These are phyloP conservation scores for Albifimbria verrucaria DNA, from an alignment of 2,329 filamentous ascomycete species.

Conservation along the genomic window DNA sequence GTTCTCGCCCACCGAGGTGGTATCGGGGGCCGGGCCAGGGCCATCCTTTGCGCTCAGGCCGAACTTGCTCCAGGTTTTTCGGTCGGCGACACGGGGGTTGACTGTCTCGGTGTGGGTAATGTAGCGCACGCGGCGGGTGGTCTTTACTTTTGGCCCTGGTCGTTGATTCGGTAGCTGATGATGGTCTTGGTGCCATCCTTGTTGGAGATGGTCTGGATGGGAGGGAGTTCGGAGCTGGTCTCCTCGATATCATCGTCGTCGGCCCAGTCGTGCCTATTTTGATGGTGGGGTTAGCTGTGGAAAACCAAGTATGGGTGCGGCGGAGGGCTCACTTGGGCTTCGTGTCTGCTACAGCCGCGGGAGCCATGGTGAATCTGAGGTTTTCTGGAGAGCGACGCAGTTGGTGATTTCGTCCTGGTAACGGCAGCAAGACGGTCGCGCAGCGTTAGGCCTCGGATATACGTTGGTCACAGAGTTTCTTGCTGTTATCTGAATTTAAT, in stretches of 20 bases:
- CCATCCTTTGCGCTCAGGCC: slow-evolving; percentile 83
- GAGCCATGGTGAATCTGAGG: slow-evolving; percentile 33
- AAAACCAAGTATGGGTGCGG: slow-evolving; percentile 11
- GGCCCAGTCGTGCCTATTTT: slow-evolving; percentile 75
- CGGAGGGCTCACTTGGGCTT: slow-evolving; percentile 36
- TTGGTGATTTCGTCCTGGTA: slow-evolving; percentile 16
- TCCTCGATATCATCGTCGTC: slow-evolving; percentile 90
- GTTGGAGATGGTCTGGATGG: slow-evolving; percentile 87
- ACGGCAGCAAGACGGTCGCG: slow-evolving; percentile 10
- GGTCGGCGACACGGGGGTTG: slow-evolving; percentile 94
- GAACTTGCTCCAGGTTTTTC: slow-evolving; percentile 91
- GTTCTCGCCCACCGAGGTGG: slow-evolving; percentile 93
- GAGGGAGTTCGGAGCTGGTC: slow-evolving; percentile 66
- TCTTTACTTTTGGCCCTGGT: slow-evolving; percentile 96
- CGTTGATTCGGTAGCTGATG: slow-evolving; percentile 85
- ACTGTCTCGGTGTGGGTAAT: slow-evolving; percentile 89
- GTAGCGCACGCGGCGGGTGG: slow-evolving; percentile 90
- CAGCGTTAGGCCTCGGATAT: slow-evolving; percentile 26
- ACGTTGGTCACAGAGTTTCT: slow-evolving; percentile 18
- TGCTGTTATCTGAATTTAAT: slow-evolving; percentile 29
- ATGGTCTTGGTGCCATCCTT: slow-evolving; percentile 98
- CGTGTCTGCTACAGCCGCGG: slow-evolving; percentile 26
- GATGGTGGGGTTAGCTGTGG: slow-evolving; percentile 34
- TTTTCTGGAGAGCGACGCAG: slow-evolving; percentile 9
- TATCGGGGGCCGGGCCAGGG: slow-evolving; percentile 79